phyloP scores from a whole-genome alignment of 2,329 filamentous ascomycete species.

The Aureobasidium vineae region DNA sequence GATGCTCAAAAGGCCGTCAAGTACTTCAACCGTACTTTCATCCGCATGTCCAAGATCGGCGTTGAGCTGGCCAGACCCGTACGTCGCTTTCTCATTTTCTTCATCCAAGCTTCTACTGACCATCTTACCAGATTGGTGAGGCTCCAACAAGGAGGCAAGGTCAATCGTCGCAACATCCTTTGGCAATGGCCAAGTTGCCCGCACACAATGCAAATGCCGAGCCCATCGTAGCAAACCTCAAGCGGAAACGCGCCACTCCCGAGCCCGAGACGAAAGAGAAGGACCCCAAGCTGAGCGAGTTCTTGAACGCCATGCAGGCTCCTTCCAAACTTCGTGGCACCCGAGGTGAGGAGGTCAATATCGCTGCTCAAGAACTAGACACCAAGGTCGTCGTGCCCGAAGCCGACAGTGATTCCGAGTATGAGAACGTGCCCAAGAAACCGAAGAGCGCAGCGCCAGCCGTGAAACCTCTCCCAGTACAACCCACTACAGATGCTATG shows the following conservation, averaged over 20 bases:
- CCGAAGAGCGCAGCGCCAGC: conserved; percentile 36
- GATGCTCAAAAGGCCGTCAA: conserved; percentile 81
- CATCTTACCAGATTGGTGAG: conserved; percentile 19
- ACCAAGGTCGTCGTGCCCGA: conserved; percentile 36
- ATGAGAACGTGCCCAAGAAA: conserved; percentile 61
- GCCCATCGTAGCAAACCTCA: conserved; percentile 46
- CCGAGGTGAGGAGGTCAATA: conserved; percentile 42
- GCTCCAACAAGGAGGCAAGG: conserved; percentile 30
- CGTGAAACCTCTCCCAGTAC: conserved; percentile 8
- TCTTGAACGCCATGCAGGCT: conserved; percentile 75
- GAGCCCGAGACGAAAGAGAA: conserved; percentile 50
- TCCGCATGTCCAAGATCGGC: conserved; percentile 90
- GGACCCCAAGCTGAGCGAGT: conserved; percentile 83
- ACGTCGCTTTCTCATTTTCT: conserved; percentile 36
- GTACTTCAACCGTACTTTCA: conserved; percentile 93
- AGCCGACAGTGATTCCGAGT: conserved; percentile 65
- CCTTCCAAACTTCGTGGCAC: conserved; percentile 60
- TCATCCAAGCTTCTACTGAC: not conserved
- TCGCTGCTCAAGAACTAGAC: conserved; percentile 30
- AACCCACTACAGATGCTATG: not conserved
- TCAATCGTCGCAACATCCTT: conserved; percentile 25
- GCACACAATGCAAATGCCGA: conserved; percentile 3
- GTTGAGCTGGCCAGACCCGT: conserved; percentile 87
- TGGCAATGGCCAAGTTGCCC: not conserved
- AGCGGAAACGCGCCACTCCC: conserved; percentile 64